These are phyloP conservation scores for Plantago coronopus DNA, from an alignment of 305 asterid species.

Conservation along the genomic window DNA sequence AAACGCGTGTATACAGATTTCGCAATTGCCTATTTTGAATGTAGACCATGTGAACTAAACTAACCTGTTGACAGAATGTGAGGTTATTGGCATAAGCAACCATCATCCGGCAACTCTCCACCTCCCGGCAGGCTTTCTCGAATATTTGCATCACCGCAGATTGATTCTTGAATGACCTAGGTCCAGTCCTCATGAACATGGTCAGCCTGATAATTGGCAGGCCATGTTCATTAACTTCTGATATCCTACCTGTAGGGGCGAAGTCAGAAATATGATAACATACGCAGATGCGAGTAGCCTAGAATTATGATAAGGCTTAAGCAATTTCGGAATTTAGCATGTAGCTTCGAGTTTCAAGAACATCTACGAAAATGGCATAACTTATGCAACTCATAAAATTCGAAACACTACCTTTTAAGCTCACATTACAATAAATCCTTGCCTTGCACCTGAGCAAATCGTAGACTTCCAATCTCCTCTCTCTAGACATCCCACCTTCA, in stretches of 20 bases:
- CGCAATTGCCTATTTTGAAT: too few species aligned
- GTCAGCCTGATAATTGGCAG: conserved; percentile 49
- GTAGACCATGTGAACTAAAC: too few species aligned
- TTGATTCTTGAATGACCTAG: conserved; percentile 59
- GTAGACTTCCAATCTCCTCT: conserved; percentile 47
- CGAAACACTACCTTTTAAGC: conserved; percentile 18
- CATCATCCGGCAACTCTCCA: conserved; percentile 40
- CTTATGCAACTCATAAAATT: too few species aligned
- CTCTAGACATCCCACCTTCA: conserved; percentile 69
- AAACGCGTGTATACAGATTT: too few species aligned
- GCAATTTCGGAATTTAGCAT: too few species aligned
- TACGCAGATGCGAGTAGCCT: too few species aligned
- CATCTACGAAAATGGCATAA: too few species aligned
- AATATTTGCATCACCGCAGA: conserved; percentile 49
- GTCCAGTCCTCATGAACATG: conserved; percentile 56
- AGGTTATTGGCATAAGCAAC: conserved; percentile 61
- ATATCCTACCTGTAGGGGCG: not conserved
- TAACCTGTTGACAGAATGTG: conserved; percentile 63
- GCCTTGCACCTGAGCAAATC: conserved; percentile 65
- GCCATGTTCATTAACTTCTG: conserved; percentile 18
- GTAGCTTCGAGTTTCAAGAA: too few species aligned
- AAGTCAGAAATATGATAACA: too few species aligned
- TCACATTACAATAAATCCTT: conserved; percentile 46
- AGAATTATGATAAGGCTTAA: too few species aligned
- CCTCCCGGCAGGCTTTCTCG: conserved; percentile 38